These are phyloP conservation scores for Geoglossum glabrum DNA, from an alignment of 495 filamentous ascomycete species.

Conservation along the genomic window DNA sequence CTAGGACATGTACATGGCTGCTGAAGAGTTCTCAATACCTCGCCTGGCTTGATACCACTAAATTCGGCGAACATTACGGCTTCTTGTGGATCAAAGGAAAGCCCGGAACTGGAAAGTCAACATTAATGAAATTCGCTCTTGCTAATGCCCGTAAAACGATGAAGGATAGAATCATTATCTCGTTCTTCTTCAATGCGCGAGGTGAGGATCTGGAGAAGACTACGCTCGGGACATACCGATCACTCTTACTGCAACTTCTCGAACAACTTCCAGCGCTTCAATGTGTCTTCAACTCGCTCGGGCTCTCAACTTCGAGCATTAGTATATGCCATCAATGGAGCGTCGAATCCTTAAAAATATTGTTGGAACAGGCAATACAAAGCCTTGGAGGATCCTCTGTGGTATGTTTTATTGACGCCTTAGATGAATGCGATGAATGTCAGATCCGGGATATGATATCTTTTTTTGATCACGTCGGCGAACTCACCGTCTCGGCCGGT, in stretches of 20 bases:
- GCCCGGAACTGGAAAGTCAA: constrained; percentile 35
- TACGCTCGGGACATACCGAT: constrained; percentile 33
- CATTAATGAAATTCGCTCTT: constrained; percentile 28
- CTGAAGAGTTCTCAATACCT: constrained; percentile 20
- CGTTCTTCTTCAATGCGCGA: constrained; percentile 33
- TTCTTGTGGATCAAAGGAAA: constrained; percentile 40
- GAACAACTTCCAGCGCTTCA: constrained; percentile 12
- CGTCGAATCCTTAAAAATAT: constrained; percentile 12
- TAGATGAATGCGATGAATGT: constrained; percentile 23
- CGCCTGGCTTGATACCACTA: constrained; percentile 24
- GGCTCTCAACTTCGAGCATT: constrained; percentile 2
- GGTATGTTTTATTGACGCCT: constrained; percentile 23
- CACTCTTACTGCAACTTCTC: constrained; percentile 22
- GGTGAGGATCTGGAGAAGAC: constrained; percentile 30
- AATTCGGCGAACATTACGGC: constrained; percentile 23
- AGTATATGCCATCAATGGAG: constrained; percentile 9
- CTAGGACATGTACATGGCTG: constrained; percentile 30
- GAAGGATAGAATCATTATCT: constrained; percentile 14
- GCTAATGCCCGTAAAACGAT: constrained; percentile 7
- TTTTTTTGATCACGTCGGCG: constrained; percentile 18
- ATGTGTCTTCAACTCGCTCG: constrained; percentile 11
- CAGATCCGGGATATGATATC: constrained; percentile 19
- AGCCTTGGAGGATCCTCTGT: constrained; percentile 10
- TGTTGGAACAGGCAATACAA: constrained; percentile 15
- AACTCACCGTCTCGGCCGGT: neutral